Percentiles rank a stretch among this genome's conserved stretches.
Conservation (phyloP, 345 rosid species). For the Dipteronia dyeriana region DNA sequence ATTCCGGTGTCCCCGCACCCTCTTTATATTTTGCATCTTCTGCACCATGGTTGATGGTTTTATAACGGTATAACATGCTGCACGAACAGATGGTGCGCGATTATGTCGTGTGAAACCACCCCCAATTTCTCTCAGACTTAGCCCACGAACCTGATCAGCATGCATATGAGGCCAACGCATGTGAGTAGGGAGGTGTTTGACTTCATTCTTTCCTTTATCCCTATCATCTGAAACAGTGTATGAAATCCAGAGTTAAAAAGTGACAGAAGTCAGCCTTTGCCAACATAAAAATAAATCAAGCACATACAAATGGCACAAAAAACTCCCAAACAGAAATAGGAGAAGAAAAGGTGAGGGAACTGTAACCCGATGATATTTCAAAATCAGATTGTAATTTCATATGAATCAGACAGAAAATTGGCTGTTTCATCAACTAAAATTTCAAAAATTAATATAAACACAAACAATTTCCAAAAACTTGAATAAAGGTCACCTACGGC, state of each 20-base stretch:
- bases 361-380: background rate
- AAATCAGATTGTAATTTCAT: background rate
- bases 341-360: background rate
- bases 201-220: conserved; percentile 38
- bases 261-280: background rate
- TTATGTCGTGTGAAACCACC: conserved; percentile 97
- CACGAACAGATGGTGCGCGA: conserved; percentile 91
- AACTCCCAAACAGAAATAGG: background rate
- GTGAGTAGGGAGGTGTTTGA: conserved; percentile 53
- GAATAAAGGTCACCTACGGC: conserved; percentile 58
- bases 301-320: background rate
- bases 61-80: conserved; percentile 93
- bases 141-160: conserved; percentile 89
- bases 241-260: conserved; percentile 15
- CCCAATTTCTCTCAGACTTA: conserved; percentile 91
- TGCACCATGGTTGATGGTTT: conserved; percentile 94
- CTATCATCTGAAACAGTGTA: conserved; percentile 49
- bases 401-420: background rate
- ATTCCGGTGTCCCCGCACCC: conserved; percentile 90
- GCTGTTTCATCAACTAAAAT: background rate
- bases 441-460: background rate
- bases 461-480: conserved; percentile 5
- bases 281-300: conserved; percentile 9
- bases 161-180: conserved; percentile 97
- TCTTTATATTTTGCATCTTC: conserved; percentile 93